Base-by-base conservation (phyloP, 2,329 filamentous ascomycete genomes). In the Apiospora aurea region DNA sequence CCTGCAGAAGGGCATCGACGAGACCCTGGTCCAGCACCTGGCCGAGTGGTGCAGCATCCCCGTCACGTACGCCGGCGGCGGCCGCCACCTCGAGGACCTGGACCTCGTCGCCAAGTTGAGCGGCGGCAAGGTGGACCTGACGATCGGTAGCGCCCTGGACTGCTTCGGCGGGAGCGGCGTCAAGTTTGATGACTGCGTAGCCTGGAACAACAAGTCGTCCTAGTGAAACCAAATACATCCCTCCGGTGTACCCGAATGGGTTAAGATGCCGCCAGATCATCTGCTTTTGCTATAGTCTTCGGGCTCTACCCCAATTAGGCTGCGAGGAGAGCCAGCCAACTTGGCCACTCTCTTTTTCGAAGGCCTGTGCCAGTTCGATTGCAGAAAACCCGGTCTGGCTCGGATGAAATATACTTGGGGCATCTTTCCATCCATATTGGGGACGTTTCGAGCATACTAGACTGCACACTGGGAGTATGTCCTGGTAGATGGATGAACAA, bases 31-130 rank as follows among this genome's bases (percentile, higher is more conserved):
- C 11, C 83, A 87, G 76, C 90, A 87, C 75, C 85, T 99, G 69
- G 91, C 94, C 1, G 85, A 92, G 75, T 98, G 96, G 95, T 97
- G 94, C 80, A 91, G 86, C 51, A 96, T 97, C 76, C 96, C 96
- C 1, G 93, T 98, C 21, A 99, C 96, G 1, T 99, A 99, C 84
- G 96, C 96, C 7, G 96, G 96, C 34, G 96, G 96, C n/a, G 96
- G 94, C 53, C 89, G 94, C 71, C 91, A 90, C 77, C 84, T 98
- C 49, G 88, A 91, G 67, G 96, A 99, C 79, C 84, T 99, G 41
- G 93, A 96, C 72, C 87, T 90, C 47, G 96, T 99, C 13, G 93
- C 94, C 83, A 83, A 83, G 57, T 85, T 97, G 75, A 98, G 96
- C 81, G 82, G 83, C 47, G 95, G 94, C 41, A 94, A 91, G 80